These are phyloP conservation scores for Coniosporium apollinis DNA, from an alignment of 495 filamentous ascomycete species.

Conservation along the genomic window DNA sequence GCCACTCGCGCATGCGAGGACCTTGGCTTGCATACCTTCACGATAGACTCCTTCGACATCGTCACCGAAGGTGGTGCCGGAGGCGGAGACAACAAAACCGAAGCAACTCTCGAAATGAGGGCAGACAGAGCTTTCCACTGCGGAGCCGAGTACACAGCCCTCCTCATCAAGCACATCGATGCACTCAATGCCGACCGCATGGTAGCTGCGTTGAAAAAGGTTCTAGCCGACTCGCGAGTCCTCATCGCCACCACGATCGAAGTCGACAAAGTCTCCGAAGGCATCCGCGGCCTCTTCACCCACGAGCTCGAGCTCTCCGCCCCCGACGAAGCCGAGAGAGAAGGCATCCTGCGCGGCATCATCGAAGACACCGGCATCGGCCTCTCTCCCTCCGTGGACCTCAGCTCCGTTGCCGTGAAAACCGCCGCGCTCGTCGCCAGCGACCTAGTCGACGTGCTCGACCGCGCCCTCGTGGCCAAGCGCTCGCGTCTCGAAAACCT, in stretches of 20 bases:
- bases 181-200: constrained; percentile 83
- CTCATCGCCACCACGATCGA: constrained; percentile 88
- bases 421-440: constrained; percentile 91
- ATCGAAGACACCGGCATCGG: constrained; percentile 56
- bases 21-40: constrained; percentile 77
- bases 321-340: constrained; percentile 82
- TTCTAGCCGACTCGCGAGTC: constrained; percentile 54
- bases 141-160: constrained; percentile 62
- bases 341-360: constrained; percentile 65
- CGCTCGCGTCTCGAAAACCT: constrained; percentile 55
- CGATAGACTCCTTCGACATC: constrained; percentile 85
- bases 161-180: constrained; percentile 77
- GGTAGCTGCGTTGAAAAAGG: constrained; percentile 62
- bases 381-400: constrained; percentile 63
- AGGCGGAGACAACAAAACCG: constrained; percentile 82
- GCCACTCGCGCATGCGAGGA: constrained; percentile 67
- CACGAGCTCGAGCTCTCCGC: constrained; percentile 91
- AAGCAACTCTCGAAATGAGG: constrained; percentile 70
- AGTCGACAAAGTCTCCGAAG: constrained; percentile 82
- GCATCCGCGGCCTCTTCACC: constrained; percentile 76
- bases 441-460: constrained; percentile 85
- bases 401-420: constrained; percentile 73
- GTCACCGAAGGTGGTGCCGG: constrained; percentile 73
- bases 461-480: constrained; percentile 65
- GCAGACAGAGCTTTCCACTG: constrained; percentile 80